Evolutionary conservation across 495 filamentous ascomycete species (phyloP), one percentile per base, ranked within the genome.

Genomic region (Lepraria neglecta): DNA sequence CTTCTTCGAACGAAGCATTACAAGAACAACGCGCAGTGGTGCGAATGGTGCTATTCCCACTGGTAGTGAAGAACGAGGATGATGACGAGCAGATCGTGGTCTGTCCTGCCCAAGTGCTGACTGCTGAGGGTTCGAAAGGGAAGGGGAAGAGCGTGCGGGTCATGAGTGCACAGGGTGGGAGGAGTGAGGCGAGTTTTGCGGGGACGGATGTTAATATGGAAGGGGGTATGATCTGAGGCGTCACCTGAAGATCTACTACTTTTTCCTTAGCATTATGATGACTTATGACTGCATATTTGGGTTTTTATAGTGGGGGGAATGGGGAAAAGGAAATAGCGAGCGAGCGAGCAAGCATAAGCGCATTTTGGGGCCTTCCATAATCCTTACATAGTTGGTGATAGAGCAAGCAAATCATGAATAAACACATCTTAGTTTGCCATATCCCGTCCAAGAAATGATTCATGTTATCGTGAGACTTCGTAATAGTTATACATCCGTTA

Each of bases 31-130:
- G 81, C n/a, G 85, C 90, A 27, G 82, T 89, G 11, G 91, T 98
- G 12, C 85, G 92, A 61, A 83, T 94, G 56, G 90, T 97, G 5
- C 80, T 98, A 45, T 97, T 97, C 79, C 94, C 94, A 7, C 78
- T 96, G 12, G 91, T 98, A 14, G 87, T 97, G 66, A 91, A 94
- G 75, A 91, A 92, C 76, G 94, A 92, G 53, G 88, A 95, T 70
- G 92, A 96, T 68, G 72, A 95, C 35, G 89, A 95, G 55, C 90
- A 97, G 77, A 88, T 92, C 59, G 91, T 97, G 43, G 90, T 98
- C 43, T 91, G 85, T 60, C 91, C 91, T 9, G 94, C 95, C 19
- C 91, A 97, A 72, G 95, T 97, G 46, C 81, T 97, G 35, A 82
- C 96, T 24, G 77, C 78, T 17, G 73, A 74, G 38, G 71, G 72